A percentile compares a stretch with the other conserved stretches of the same genome.
phyloP scores from a whole-genome alignment of 805 yeast species.

The Candida cerambycidarum region DNA sequence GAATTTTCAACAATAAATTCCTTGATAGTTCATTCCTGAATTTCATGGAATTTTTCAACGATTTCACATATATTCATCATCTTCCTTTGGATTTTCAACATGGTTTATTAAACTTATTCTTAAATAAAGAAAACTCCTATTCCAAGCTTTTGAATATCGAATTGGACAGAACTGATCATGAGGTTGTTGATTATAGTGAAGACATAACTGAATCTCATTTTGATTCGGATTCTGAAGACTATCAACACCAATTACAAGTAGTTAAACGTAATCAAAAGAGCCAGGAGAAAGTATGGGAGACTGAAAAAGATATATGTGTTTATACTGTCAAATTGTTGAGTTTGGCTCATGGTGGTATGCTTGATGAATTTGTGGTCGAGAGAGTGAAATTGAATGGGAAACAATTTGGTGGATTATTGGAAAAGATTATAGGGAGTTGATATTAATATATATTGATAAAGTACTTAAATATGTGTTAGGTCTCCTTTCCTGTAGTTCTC shows the following conservation, averaged over 20 bases:
- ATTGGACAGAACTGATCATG: conserved; percentile 53
- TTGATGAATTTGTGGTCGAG: conserved; percentile 21
- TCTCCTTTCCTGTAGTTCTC: too few relatives aligned
- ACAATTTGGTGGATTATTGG: conserved; percentile 34
- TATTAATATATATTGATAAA: too few relatives aligned
- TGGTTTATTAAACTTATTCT: conserved; percentile 41
- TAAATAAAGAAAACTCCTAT: conserved; percentile 48
- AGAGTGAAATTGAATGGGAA: conserved; percentile 40
- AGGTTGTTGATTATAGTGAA: conserved; percentile 26
- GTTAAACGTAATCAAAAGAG: conserved; percentile 1
- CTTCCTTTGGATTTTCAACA: conserved; percentile 30
- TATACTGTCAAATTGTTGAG: conserved; percentile 39
- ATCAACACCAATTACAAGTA: not conserved
- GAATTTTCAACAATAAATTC: conserved; percentile 33
- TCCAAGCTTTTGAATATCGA: conserved; percentile 37
- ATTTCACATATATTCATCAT: conserved; percentile 19
- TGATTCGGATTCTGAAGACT: conserved; percentile 12
- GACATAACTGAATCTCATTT: conserved; percentile 7
- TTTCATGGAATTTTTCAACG: conserved; percentile 35
- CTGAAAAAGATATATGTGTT: conserved; percentile 43
- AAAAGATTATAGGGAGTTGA: conserved; percentile 18
- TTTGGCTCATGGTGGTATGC: conserved; percentile 32
- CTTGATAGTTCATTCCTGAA: conserved; percentile 26
- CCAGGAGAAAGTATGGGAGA: conserved; percentile 27
- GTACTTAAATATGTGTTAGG: too few relatives aligned